phyloP scores from a whole-genome alignment of 305 asterid species.

The Fraxinus greggii region DNA sequence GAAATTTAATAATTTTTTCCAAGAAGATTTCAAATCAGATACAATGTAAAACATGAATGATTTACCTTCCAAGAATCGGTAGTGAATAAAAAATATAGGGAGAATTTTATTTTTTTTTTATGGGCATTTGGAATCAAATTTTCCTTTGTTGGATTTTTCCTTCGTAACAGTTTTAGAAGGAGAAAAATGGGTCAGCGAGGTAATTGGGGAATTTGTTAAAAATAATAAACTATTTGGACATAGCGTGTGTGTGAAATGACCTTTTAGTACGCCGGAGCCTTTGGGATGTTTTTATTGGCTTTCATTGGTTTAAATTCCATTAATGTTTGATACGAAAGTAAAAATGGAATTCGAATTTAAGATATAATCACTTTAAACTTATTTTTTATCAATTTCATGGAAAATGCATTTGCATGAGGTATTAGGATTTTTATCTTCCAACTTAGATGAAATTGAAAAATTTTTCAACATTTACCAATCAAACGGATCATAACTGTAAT shows the following conservation, averaged over 20 bases:
- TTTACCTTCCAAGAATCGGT: conserved; percentile 2
- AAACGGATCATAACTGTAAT: too few relatives aligned
- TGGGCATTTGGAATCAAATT: conserved; percentile 15
- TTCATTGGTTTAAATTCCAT: too few relatives aligned
- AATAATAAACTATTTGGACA: neutral
- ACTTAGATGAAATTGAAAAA: too few relatives aligned
- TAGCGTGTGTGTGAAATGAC: neutral
- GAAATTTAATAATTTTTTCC: neutral
- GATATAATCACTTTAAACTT: too few relatives aligned
- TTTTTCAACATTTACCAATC: too few relatives aligned
- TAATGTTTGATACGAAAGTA: too few relatives aligned
- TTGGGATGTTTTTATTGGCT: neutral
- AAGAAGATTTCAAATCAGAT: neutral
- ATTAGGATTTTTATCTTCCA: too few relatives aligned
- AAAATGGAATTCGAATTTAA: too few relatives aligned
- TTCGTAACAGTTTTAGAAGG: conserved; percentile 2
- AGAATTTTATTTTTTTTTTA: neutral
- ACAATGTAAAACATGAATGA: neutral
- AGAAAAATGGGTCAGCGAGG: neutral
- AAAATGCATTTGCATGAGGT: too few relatives aligned
- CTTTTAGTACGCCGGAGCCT: neutral
- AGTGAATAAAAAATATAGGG: neutral
- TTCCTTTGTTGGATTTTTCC: neutral
- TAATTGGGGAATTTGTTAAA: neutral
- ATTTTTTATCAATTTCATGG: too few relatives aligned